A percentile compares a stretch with the other conserved stretches of the same genome.
Conservation (phyloP, 805 yeast genomes). For the Wickerhamiella azymoides region DNA sequence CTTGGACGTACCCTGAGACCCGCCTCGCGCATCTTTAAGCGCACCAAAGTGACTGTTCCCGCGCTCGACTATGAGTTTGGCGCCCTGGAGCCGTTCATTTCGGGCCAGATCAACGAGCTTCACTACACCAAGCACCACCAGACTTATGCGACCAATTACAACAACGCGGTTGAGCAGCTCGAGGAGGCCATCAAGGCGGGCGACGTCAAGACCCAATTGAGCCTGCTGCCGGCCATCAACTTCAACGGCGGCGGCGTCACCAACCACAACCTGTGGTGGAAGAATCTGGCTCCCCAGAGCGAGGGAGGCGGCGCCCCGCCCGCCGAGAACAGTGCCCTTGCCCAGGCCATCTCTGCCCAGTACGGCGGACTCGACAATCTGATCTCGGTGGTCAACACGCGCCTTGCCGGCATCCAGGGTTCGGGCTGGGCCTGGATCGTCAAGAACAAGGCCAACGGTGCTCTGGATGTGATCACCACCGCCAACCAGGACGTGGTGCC, state of each 20-base stretch:
- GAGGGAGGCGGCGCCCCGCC: constrained; percentile 65
- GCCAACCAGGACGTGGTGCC: constrained; percentile 78
- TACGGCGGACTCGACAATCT: constrained; percentile 64
- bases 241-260: constrained; percentile 89
- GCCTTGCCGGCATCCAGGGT: constrained; percentile 81
- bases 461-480: constrained; percentile 66
- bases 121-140: constrained; percentile 89
- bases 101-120: constrained; percentile 70
- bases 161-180: constrained; percentile 60
- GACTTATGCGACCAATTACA: constrained; percentile 78
- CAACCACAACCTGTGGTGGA: constrained; percentile 82
- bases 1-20: neutral
- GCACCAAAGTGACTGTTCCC: constrained; percentile 65
- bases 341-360: constrained; percentile 43
- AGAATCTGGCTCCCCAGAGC: constrained; percentile 62
- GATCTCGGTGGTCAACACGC: constrained; percentile 46
- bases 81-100: constrained; percentile 74
- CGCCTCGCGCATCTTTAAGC: constrained; percentile 14
- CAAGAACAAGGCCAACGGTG: constrained; percentile 56
- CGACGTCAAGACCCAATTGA: constrained; percentile 43
- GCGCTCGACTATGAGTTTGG: constrained; percentile 72
- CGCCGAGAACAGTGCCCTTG: constrained; percentile 40
- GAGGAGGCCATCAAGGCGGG: constrained; percentile 48
- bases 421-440: constrained; percentile 93
- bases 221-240: constrained; percentile 59